A percentile compares a stretch with the other conserved stretches of the same genome.
Conservation (phyloP, 2,329 filamentous ascomycete genomes). For the Daldinia eschscholtzii region DNA sequence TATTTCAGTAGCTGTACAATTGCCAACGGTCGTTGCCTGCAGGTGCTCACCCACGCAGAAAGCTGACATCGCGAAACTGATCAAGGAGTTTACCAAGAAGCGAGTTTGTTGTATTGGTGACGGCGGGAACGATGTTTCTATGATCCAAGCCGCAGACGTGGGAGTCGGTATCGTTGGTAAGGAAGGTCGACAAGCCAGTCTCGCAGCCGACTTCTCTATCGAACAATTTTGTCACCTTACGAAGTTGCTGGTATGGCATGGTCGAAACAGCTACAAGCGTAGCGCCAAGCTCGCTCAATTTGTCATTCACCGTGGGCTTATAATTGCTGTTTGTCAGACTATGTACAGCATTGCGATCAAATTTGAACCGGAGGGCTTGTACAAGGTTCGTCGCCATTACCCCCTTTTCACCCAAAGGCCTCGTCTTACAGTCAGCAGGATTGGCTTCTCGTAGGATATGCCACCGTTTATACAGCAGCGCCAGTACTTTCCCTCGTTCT, state of each 20-base stretch:
- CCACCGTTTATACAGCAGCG: conserved; percentile 92
- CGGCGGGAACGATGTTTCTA: conserved; percentile 97
- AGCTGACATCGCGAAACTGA: conserved; percentile 90
- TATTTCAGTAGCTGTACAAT: conserved; percentile 85
- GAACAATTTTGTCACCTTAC: conserved; percentile 95
- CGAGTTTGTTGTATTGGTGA: conserved; percentile 98
- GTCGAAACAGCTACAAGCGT: conserved; percentile 96
- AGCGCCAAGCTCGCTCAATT: conserved; percentile 96
- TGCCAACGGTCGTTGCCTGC: conserved; percentile 94
- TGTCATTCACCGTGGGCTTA: conserved; percentile 95
- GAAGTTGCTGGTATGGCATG: conserved; percentile 98
- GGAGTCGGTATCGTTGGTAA: conserved; percentile 98
- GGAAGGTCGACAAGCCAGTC: conserved; percentile 92
- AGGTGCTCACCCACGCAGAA: conserved; percentile 98
- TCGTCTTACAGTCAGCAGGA: conserved; percentile 64
- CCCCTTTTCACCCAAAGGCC: conserved; percentile 3
- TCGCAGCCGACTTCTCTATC: conserved; percentile 97
- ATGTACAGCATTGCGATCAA: conserved; percentile 95
- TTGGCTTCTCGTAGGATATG: conserved; percentile 97
- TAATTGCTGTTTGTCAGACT: conserved; percentile 95
- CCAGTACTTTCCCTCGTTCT: conserved; percentile 95
- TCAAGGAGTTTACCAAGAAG: conserved; percentile 92
- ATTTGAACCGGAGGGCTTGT: conserved; percentile 94
- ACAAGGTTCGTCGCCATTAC: conserved; percentile 67
- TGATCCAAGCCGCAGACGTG: conserved; percentile 99